Percentiles rank a stretch among this genome's conserved stretches.
Evolutionary conservation across 2,329 filamentous ascomycete genomes (phyloP).

Genomic region (Zasmidium cellare): DNA sequence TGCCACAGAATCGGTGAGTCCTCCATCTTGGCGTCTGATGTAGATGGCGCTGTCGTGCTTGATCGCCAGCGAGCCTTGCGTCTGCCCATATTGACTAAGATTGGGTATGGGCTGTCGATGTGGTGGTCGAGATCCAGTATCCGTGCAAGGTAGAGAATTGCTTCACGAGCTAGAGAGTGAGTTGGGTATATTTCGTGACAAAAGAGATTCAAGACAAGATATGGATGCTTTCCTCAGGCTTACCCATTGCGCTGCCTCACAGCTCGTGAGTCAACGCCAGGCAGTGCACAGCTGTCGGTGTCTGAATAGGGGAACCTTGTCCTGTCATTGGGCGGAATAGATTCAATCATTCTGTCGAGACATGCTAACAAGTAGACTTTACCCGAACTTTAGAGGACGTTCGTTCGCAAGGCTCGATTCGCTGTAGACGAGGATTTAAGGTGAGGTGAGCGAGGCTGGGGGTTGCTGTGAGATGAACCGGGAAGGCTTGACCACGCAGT

Average conservation of each 20-base stretch:
- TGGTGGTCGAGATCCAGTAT: too few relatives aligned
- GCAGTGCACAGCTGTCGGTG: neutral
- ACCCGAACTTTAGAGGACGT: too few relatives aligned
- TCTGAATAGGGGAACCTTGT: neutral
- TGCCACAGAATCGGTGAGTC: neutral
- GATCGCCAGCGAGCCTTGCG: neutral
- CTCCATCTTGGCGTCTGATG: neutral
- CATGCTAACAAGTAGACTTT: too few relatives aligned
- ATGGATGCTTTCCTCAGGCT: neutral
- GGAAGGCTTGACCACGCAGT: neutral
- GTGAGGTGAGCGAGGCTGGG: neutral
- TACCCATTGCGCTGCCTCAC: neutral
- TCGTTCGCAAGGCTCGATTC: too few relatives aligned
- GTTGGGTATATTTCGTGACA: too few relatives aligned
- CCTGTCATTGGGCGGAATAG: neutral
- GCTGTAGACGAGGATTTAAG: neutral
- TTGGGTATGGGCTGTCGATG: too few relatives aligned
- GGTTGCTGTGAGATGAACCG: neutral
- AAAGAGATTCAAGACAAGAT: too few relatives aligned
- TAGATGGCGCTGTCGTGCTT: neutral
- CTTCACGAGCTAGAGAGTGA: too few relatives aligned
- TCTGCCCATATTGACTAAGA: neutral
- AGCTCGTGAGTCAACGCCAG: neutral
- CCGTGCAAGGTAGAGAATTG: neutral
- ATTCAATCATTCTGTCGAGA: too few relatives aligned